A percentile compares a stretch with the other conserved stretches of the same genome.
These are phyloP conservation scores for Chalciporus sp. DNA, from an alignment of 1,284 basidiomycete species.

Conservation along the genomic window DNA sequence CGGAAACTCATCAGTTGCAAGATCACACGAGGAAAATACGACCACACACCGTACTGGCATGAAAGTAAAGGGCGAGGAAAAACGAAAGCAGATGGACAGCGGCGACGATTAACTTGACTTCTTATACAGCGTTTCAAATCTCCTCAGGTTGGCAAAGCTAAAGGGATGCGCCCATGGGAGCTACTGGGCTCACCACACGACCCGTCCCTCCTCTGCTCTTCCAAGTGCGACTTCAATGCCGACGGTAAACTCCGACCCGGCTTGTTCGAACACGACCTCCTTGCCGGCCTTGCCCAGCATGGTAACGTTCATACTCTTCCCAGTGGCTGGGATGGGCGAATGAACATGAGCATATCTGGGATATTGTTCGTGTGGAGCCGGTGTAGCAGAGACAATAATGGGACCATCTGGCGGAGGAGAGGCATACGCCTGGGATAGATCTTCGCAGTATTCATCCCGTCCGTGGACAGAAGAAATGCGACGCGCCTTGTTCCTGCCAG, in stretches of 20 bases:
- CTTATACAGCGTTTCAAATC: constrained; percentile 8
- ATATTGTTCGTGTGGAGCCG: constrained; percentile 23
- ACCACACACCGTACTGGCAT: constrained; percentile 15
- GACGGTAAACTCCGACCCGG: constrained; percentile 31
- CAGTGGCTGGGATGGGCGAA: constrained; percentile 9
- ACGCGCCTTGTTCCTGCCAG: constrained; percentile 10
- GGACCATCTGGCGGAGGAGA: constrained; percentile 34
- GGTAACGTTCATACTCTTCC: constrained; percentile 16
- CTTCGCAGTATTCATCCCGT: constrained; percentile 23
- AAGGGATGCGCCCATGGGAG: not conserved
- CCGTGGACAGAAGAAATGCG: constrained; percentile 15
- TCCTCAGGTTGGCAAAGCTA: not conserved
- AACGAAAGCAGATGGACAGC: constrained; percentile 16
- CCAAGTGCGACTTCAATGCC: constrained; percentile 36
- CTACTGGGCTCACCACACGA: constrained; percentile 29
- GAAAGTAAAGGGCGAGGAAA: not conserved
- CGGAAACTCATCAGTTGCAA: constrained; percentile 3
- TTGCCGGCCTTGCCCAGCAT: constrained; percentile 18
- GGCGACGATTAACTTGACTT: constrained; percentile 18
- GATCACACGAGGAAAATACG: not conserved
- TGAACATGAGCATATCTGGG: constrained; percentile 32
- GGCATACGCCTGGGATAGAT: constrained; percentile 33
- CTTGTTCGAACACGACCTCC: constrained; percentile 32
- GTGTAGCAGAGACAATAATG: constrained; percentile 20
- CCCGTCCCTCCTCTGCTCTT: constrained; percentile 35